Conservation (phyloP, 139 green algal genomes). For the Picochlorum sp. region DNA sequence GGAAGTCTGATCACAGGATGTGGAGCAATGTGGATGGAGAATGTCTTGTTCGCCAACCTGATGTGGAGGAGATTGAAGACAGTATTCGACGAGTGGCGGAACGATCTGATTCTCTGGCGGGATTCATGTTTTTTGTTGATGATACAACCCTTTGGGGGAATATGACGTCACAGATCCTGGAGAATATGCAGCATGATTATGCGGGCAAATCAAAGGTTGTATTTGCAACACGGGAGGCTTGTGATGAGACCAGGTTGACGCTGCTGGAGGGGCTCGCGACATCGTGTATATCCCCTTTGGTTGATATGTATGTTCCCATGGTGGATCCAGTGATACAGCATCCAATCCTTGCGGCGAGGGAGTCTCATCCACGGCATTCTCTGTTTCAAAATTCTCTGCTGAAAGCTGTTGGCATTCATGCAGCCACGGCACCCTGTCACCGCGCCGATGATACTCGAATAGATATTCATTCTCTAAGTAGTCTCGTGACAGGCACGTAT, state of each 20-base stretch:
- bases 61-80: slow-evolving; percentile 41
- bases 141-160: slow-evolving; percentile 49
- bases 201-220: slow-evolving; percentile 17
- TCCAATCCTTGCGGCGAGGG: too few species aligned
- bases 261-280: slow-evolving; percentile 29
- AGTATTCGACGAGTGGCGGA: slow-evolving; percentile 39
- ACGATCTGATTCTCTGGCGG: slow-evolving; percentile 47
- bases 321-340: slow-evolving; percentile 1
- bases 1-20: not conserved
- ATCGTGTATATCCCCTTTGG: slow-evolving; percentile 21
- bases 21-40: slow-evolving; percentile 31
- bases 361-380: too few species aligned
- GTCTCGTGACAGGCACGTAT: not conserved
- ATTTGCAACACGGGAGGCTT: slow-evolving; percentile 20
- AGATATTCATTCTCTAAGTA: not conserved
- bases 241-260: not conserved
- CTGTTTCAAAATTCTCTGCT: not conserved
- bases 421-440: not conserved
- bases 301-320: slow-evolving; percentile 36
- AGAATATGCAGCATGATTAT: slow-evolving; percentile 47
- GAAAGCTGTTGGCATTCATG: not conserved
- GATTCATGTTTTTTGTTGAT: slow-evolving; percentile 55
- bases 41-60: slow-evolving; percentile 9
- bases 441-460: too few species aligned
- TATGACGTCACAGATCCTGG: slow-evolving; percentile 27